Conservation (phyloP, 2,329 filamentous ascomycete genomes). For the Fusarium nematophilum region DNA sequence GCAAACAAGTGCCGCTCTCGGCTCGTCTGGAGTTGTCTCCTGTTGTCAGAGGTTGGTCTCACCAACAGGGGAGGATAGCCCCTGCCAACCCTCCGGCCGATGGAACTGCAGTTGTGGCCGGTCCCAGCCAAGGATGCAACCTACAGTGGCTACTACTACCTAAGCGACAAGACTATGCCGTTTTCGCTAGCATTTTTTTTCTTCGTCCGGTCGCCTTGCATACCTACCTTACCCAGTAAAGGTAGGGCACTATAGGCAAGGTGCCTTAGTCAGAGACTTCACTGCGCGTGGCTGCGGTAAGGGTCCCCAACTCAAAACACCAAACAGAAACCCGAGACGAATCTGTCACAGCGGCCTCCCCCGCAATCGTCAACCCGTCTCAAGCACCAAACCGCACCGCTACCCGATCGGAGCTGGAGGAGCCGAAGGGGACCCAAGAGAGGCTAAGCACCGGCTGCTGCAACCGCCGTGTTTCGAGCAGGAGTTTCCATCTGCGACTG, state of each 20-base stretch:
- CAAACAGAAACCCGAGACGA: slow-evolving; percentile 51
- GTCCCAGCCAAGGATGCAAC: slow-evolving; percentile 15
- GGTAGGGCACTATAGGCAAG: no score
- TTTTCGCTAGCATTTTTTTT: slow-evolving; percentile 9
- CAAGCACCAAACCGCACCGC: slow-evolving; percentile 15
- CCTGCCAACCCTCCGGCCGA: slow-evolving; percentile 3
- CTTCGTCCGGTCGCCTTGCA: no score
- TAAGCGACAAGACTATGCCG: slow-evolving; percentile 7
- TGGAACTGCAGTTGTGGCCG: slow-evolving; percentile 24
- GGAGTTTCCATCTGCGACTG: slow-evolving; percentile 19
- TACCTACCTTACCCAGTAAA: no score
- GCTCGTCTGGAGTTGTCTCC: slow-evolving; percentile 28
- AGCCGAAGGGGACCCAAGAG: slow-evolving; percentile 31
- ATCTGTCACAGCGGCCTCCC: slow-evolving; percentile 48
- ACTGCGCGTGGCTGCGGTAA: slow-evolving; percentile 10
- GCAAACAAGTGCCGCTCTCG: slow-evolving; percentile 30
- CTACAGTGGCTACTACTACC: slow-evolving; percentile 27
- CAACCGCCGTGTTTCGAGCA: slow-evolving; percentile 38
- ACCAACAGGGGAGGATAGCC: slow-evolving; percentile 17
- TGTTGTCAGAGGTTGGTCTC: slow-evolving; percentile 33
- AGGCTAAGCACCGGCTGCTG: slow-evolving; percentile 23
- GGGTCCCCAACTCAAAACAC: slow-evolving; percentile 34
- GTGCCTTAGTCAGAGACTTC: no score
- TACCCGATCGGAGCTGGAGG: slow-evolving; percentile 30
- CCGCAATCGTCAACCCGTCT: slow-evolving; percentile 31